Percentiles rank a stretch among this genome's conserved stretches.
Evolutionary conservation across 2,329 filamentous ascomycete species (phyloP).

Genomic region (Cladosporium sp.): DNA sequence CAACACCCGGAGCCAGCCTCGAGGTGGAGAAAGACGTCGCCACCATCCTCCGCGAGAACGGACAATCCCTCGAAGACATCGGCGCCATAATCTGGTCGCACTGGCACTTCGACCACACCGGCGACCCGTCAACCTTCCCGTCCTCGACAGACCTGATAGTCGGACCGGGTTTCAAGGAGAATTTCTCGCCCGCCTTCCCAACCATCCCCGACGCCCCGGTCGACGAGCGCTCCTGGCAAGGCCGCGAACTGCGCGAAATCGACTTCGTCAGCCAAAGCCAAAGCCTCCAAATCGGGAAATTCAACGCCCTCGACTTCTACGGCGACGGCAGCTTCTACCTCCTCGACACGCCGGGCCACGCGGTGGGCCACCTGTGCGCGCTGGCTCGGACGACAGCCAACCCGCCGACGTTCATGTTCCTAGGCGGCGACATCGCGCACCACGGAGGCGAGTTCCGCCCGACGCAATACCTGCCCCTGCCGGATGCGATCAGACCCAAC

Average conservation of each 20-base stretch:
- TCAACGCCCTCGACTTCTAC: constrained; percentile 50
- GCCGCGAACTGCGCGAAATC: constrained; percentile 34
- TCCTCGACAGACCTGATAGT: constrained; percentile 40
- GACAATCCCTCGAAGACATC: constrained; percentile 28
- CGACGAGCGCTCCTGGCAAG: constrained; percentile 34
- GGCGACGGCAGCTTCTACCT: constrained; percentile 54
- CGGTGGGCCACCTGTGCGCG: constrained; percentile 46
- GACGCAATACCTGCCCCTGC: constrained; percentile 38
- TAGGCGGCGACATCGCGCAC: constrained; percentile 47
- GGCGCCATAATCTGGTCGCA: constrained; percentile 22
- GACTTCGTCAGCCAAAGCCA: constrained; percentile 24
- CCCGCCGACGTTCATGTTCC: constrained; percentile 42
- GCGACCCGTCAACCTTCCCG: constrained; percentile 40
- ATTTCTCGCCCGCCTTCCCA: constrained; percentile 40
- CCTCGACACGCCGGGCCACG: constrained; percentile 50
- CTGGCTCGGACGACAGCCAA: constrained; percentile 41
- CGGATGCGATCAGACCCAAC: constrained; percentile 34
- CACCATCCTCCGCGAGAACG: constrained; percentile 34
- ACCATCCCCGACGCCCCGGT: constrained; percentile 32
- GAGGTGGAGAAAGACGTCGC: constrained; percentile 36
- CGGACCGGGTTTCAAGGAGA: constrained; percentile 41
- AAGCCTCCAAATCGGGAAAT: constrained; percentile 38
- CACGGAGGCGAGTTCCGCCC: constrained; percentile 46
- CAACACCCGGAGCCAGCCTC: constrained; percentile 26
- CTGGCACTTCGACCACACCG: constrained; percentile 25